Conservation (phyloP, 2,329 filamentous ascomycete genomes). For the Atkinsonella texensis region DNA sequence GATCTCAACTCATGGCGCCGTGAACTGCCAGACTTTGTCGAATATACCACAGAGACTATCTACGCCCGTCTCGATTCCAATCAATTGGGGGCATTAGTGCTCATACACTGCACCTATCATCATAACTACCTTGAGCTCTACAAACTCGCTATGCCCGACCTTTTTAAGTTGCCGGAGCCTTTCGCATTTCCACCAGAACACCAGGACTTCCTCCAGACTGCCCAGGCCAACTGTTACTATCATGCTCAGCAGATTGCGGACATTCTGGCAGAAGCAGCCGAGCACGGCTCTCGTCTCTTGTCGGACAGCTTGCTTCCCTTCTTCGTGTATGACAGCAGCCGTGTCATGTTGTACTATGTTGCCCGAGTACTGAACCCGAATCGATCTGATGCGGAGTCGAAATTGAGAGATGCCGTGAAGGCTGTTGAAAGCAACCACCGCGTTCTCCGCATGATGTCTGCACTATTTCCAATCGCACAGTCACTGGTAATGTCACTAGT, state of each 20-base stretch:
- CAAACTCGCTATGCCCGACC: conserved; percentile 31
- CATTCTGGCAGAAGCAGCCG: conserved; percentile 26
- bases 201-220: conserved; percentile 21
- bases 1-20: conserved; percentile 29
- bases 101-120: conserved; percentile 35
- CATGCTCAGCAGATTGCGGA: conserved; percentile 26
- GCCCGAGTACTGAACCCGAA: conserved; percentile 27
- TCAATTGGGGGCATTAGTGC: conserved; percentile 31
- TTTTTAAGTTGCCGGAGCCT: conserved; percentile 30
- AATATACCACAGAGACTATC: conserved; percentile 30
- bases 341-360: conserved; percentile 36
- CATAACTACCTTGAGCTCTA: conserved; percentile 34
- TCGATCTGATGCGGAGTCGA: conserved; percentile 21
- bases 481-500: conserved; percentile 21
- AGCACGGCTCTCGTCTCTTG: conserved; percentile 27
- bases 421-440: conserved; percentile 28
- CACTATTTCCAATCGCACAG: conserved; percentile 26
- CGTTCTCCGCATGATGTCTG: conserved; percentile 24
- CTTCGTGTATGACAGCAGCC: conserved; percentile 34
- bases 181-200: conserved; percentile 28
- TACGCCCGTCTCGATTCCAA: conserved; percentile 34
- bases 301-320: conserved; percentile 33
- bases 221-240: conserved; percentile 26
- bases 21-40: conserved; percentile 30
- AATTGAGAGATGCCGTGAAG: conserved; percentile 25